Evolutionary conservation across 306 rosid species (phyloP).

Genomic region (Abrus precatorius): DNA sequence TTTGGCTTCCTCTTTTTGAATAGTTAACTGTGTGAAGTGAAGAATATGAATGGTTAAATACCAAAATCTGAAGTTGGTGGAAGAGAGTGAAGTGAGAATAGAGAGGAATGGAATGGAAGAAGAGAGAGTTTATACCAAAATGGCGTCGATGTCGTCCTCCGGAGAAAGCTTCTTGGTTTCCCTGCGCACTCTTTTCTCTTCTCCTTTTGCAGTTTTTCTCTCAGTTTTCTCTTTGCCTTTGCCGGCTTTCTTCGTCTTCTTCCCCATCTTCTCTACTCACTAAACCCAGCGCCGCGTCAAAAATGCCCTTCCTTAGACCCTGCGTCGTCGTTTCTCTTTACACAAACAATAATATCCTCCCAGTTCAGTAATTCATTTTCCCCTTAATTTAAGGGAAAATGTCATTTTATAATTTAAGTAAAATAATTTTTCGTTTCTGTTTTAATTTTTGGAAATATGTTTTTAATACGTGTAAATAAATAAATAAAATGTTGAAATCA

Average conservation of each 20-base stretch:
- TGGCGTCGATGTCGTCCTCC: constrained; percentile 96
- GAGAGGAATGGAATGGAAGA: background rate
- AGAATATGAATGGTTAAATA: too few relatives aligned
- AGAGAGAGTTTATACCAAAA: constrained; percentile 58
- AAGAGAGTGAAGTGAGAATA: background rate
- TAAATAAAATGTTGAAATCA: too few relatives aligned
- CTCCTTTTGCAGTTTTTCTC: constrained; percentile 86
- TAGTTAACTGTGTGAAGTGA: constrained; percentile 61
- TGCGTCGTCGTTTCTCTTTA: background rate
- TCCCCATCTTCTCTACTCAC: constrained; percentile 73
- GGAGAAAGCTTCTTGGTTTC: constrained; percentile 94
- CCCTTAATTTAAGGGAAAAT: too few relatives aligned
- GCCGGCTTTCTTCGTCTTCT: constrained; percentile 92
- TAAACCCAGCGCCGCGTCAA: background rate
- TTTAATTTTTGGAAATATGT: too few relatives aligned
- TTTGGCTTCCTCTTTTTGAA: constrained; percentile 95
- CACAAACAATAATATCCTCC: too few relatives aligned
- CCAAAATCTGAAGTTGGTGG: background rate
- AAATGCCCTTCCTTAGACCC: background rate
- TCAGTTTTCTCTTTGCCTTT: constrained; percentile 97
- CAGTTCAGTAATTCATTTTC: background rate
- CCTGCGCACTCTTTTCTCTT: constrained; percentile 87
- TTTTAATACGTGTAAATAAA: too few relatives aligned
- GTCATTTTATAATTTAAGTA: too few relatives aligned
- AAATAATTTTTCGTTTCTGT: too few relatives aligned